Evolutionary conservation across 139 green algal species (phyloP).

Genomic region (Volvox africanus): DNA sequence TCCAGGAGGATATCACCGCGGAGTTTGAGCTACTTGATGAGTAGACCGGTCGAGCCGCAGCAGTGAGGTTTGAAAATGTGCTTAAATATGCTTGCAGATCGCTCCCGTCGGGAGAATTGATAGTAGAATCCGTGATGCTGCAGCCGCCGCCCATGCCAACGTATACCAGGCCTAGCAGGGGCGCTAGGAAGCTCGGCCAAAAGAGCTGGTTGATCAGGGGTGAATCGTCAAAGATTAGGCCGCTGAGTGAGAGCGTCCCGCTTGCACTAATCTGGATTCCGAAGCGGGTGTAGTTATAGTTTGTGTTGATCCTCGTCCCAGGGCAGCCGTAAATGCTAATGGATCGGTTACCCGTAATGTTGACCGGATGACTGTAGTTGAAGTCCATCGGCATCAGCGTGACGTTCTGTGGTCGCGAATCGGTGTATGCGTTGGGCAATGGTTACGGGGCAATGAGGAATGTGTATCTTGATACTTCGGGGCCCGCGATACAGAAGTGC

Average conservation of each 20-base stretch:
- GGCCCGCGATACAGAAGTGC: too few species aligned
- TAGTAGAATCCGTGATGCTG: background rate
- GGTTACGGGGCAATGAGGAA: too few species aligned
- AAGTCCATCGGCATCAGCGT: slow-evolving; percentile 15
- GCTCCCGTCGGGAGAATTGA: background rate
- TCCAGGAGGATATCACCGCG: background rate
- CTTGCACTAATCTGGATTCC: background rate
- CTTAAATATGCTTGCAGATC: background rate
- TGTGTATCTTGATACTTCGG: too few species aligned
- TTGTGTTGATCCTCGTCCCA: background rate
- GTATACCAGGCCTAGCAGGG: slow-evolving; percentile 32
- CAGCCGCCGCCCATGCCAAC: background rate
- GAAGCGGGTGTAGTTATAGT: slow-evolving; percentile 32
- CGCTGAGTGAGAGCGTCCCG: background rate
- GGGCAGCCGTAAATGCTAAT: slow-evolving; percentile 31
- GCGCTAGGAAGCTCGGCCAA: slow-evolving; percentile 16
- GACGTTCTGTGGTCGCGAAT: background rate
- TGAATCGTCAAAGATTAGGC: slow-evolving; percentile 21
- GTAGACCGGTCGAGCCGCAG: background rate
- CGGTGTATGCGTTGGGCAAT: too few species aligned
- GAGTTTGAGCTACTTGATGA: background rate
- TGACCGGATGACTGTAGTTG: background rate
- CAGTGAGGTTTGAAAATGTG: background rate
- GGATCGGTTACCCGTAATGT: background rate
- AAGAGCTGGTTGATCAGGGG: slow-evolving; percentile 16